phyloP scores from a whole-genome alignment of 2,329 filamentous ascomycete species.

The Hirsutella rhossiliensis region DNA sequence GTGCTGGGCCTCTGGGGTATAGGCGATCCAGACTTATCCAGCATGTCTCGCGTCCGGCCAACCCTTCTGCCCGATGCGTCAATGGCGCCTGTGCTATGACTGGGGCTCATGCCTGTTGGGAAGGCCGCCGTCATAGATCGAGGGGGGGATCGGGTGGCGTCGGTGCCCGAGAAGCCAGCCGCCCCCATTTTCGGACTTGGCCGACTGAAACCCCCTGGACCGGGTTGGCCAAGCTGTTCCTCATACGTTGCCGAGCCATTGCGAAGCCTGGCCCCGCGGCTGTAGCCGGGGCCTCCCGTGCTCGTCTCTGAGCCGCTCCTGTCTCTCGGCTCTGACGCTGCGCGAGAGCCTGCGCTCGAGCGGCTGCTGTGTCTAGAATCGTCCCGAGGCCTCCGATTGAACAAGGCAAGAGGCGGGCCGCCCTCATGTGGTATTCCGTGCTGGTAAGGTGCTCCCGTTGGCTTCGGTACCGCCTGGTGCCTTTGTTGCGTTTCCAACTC shows the following conservation, averaged over 20 bases:
- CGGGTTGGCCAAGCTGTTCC: slow-evolving; percentile 16
- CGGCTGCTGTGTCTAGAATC: slow-evolving; percentile 22
- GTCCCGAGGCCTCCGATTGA: slow-evolving; percentile 32
- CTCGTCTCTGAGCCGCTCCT: slow-evolving; percentile 45
- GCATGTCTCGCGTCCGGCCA: slow-evolving; percentile 35
- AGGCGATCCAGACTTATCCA: slow-evolving; percentile 35
- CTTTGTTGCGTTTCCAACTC: slow-evolving; percentile 36
- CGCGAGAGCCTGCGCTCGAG: slow-evolving; percentile 16
- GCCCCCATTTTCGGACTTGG: slow-evolving; percentile 25
- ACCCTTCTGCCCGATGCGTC: slow-evolving; percentile 19
- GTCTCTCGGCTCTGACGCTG: slow-evolving; percentile 30
- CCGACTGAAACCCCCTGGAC: slow-evolving; percentile 5
- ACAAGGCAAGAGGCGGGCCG: slow-evolving; percentile 30
- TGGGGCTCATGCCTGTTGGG: slow-evolving; percentile 2
- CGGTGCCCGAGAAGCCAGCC: slow-evolving; percentile 34
- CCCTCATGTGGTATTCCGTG: slow-evolving; percentile 31
- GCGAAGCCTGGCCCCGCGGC: slow-evolving; percentile 26
- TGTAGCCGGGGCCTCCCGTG: slow-evolving; percentile 26
- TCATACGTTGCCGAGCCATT: slow-evolving; percentile 25
- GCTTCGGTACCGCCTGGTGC: slow-evolving; percentile 17
- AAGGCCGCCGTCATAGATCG: background rate
- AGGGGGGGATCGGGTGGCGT: slow-evolving; percentile 10
- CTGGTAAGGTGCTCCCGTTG: slow-evolving; percentile 11
- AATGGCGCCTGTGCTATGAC: slow-evolving; percentile 1
- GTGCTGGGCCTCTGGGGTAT: slow-evolving; percentile 32